phyloP scores from a whole-genome alignment of 192 early-diverging fungal genomes.

The Funneliformis geosporum region DNA sequence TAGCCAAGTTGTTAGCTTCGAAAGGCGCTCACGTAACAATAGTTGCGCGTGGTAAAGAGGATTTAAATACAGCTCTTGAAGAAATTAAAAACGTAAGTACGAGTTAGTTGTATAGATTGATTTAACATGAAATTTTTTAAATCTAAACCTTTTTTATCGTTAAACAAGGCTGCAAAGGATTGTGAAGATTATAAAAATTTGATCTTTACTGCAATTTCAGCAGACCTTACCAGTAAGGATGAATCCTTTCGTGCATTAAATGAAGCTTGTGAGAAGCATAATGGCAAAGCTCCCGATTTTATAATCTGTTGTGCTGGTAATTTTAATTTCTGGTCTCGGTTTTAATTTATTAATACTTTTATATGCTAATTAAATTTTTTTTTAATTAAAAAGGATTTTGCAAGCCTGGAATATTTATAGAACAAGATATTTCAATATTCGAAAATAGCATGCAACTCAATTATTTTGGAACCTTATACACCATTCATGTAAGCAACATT shows the following conservation, averaged over 20 bases:
- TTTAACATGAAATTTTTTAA: not conserved
- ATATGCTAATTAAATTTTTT: not conserved
- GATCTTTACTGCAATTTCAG: conserved; percentile 50
- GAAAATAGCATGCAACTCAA: conserved; percentile 62
- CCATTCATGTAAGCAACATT: conserved; percentile 59
- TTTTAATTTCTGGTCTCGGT: not conserved
- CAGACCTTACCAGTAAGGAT: conserved; percentile 60
- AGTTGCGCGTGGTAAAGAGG: conserved; percentile 52
- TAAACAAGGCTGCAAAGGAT: not conserved
- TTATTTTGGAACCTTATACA: conserved; percentile 66
- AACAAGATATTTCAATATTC: conserved; percentile 59
- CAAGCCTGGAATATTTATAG: conserved; percentile 66
- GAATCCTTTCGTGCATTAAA: conserved; percentile 58
- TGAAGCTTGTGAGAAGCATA: conserved; percentile 53
- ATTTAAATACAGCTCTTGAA: conserved; percentile 55
- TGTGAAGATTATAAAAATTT: not conserved
- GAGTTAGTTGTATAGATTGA: not conserved
- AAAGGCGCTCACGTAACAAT: conserved; percentile 73
- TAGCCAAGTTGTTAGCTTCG: conserved; percentile 64
- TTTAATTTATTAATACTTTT: not conserved
- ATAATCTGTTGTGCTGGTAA: conserved; percentile 61
- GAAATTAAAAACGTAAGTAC: conserved; percentile 23
- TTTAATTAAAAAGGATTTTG: conserved; percentile 38
- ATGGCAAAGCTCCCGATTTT: conserved; percentile 54
- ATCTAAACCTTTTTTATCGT: not conserved